These are phyloP conservation scores for Globisporangium lucens DNA, from an alignment of 352 stramenopile species.

Conservation along the genomic window DNA sequence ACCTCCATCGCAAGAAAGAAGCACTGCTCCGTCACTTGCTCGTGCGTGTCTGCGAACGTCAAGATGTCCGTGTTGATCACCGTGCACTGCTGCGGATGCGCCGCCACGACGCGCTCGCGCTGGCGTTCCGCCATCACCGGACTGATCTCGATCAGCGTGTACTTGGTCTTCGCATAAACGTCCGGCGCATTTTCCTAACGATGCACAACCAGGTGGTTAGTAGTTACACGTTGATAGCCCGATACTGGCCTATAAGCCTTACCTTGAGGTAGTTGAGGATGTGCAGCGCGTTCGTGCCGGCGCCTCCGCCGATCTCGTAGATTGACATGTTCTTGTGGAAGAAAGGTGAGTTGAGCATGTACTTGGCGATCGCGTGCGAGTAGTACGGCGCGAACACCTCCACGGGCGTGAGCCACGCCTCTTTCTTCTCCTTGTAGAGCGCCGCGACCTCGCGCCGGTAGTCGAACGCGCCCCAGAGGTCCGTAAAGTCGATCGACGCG, in stretches of 20 bases:
- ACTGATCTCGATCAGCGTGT: constrained; percentile 90
- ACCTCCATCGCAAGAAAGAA: constrained; percentile 88
- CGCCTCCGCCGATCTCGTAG: constrained; percentile 86
- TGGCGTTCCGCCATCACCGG: constrained; percentile 83
- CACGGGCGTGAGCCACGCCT: constrained; percentile 89
- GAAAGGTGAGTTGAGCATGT: constrained; percentile 82
- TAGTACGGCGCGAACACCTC: constrained; percentile 89
- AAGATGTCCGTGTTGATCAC: constrained; percentile 84
- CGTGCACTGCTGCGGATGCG: constrained; percentile 60
- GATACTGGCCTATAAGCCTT: not conserved
- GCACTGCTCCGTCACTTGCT: constrained; percentile 46
- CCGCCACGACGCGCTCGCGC: constrained; percentile 44
- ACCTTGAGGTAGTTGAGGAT: constrained; percentile 86
- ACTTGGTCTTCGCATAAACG: constrained; percentile 79
- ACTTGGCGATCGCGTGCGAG: constrained; percentile 83
- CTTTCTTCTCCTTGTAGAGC: constrained; percentile 63
- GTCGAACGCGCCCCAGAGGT: constrained; percentile 71
- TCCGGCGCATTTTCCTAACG: constrained; percentile 49
- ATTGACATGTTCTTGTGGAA: constrained; percentile 56
- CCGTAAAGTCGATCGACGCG: constrained; percentile 66
- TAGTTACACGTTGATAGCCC: not conserved
- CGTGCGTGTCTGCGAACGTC: constrained; percentile 62
- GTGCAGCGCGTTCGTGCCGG: constrained; percentile 87
- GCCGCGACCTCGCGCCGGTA: constrained; percentile 62
- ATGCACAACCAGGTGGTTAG: not conserved